phyloP scores from a whole-genome alignment of 352 stramenopile species.

The Phytophthora citricola region DNA sequence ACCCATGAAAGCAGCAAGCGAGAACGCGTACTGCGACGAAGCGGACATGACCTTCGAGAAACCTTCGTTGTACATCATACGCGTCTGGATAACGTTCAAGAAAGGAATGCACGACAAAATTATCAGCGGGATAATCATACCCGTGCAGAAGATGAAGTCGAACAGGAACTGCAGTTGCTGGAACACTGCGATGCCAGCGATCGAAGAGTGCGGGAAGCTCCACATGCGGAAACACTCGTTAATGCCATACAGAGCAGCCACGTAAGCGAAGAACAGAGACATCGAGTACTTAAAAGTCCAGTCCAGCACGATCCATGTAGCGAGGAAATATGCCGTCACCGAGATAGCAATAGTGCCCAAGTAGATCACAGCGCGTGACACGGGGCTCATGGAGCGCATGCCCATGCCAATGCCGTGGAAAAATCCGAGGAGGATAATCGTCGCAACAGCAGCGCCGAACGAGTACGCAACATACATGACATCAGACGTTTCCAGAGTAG shows the following conservation, averaged over 20 bases:
- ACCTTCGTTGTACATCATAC: conserved; percentile 90
- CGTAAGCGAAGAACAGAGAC: conserved; percentile 72
- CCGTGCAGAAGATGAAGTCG: conserved; percentile 76
- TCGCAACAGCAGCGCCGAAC: conserved; percentile 56
- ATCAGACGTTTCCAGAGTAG: conserved; percentile 55
- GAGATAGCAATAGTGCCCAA: conserved; percentile 36
- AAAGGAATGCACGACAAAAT: conserved; percentile 79
- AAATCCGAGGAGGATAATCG: conserved; percentile 57
- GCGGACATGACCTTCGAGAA: conserved; percentile 85
- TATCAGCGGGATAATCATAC: conserved; percentile 70
- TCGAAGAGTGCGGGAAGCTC: conserved; percentile 67
- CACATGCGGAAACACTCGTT: conserved; percentile 82
- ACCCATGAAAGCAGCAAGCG: conserved; percentile 70
- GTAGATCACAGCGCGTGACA: conserved; percentile 60
- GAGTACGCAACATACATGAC: conserved; percentile 59
- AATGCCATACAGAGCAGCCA: conserved; percentile 67
- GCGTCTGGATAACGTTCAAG: conserved; percentile 82
- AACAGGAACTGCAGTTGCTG: conserved; percentile 84
- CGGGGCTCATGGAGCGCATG: conserved; percentile 49
- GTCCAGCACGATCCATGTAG: conserved; percentile 46
- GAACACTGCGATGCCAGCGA: conserved; percentile 60
- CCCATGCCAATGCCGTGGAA: conserved; percentile 51
- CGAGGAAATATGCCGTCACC: conserved; percentile 59
- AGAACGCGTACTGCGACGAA: conserved; percentile 83
- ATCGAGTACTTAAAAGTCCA: conserved; percentile 51